phyloP scores from a whole-genome alignment of 768 basidiomycete species.

The Clitopilus hobsonii region DNA sequence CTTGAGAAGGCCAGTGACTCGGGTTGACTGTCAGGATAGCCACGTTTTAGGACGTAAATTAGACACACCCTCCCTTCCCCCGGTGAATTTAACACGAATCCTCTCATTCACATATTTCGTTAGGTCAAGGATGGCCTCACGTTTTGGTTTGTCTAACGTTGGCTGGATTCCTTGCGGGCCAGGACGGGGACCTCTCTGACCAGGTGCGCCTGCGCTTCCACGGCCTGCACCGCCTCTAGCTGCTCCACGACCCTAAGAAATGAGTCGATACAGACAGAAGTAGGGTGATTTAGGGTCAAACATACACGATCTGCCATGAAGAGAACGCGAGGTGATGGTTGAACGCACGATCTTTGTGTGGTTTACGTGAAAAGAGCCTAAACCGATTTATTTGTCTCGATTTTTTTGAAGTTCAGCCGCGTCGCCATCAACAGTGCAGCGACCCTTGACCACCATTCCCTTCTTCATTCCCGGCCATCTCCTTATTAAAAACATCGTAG shows the following conservation, averaged over 20 bases:
- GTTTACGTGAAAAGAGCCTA: background rate
- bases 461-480: background rate
- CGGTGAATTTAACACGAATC: constrained; percentile 96
- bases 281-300: constrained; percentile 14
- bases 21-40: background rate
- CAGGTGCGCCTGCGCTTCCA: constrained; percentile 5
- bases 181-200: constrained; percentile 45
- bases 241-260: constrained; percentile 54
- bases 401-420: background rate
- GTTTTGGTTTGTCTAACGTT: constrained; percentile 71
- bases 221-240: constrained; percentile 40
- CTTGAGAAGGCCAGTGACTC: constrained; percentile 90
- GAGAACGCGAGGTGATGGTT: constrained; percentile 8
- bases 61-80: constrained; percentile 81
- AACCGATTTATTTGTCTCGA: constrained; percentile 1
- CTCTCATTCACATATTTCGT: constrained; percentile 90
- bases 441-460: background rate
- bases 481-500: background rate
- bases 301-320: constrained; percentile 63
- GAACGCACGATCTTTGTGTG: background rate
- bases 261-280: constrained; percentile 29
- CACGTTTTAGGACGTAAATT: too few species aligned
- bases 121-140: constrained; percentile 94
- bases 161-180: constrained; percentile 43
- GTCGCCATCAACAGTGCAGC: background rate